phyloP scores from a whole-genome alignment of 2,329 filamentous ascomycete genomes.

The Penicillium thymicola region DNA sequence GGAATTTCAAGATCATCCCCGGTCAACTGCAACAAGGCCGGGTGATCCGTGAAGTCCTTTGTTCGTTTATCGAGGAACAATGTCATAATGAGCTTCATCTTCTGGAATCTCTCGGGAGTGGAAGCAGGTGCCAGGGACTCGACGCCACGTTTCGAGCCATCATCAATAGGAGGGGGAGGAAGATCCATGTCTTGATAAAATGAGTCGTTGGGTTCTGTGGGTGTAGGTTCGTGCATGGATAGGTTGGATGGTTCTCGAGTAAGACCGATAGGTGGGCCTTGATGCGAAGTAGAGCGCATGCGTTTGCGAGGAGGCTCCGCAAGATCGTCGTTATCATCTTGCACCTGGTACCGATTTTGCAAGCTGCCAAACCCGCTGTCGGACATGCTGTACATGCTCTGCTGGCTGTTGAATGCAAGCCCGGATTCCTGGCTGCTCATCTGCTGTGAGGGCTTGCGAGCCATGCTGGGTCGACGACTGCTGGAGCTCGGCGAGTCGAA shows the following conservation, averaged over 20 bases:
- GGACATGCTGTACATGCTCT: constrained; percentile 69
- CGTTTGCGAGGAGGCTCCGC: constrained; percentile 81
- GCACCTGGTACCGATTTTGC: constrained; percentile 48
- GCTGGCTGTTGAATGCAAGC: constrained; percentile 73
- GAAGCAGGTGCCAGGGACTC: constrained; percentile 51
- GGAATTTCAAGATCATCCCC: constrained; percentile 85
- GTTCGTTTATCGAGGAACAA: constrained; percentile 73
- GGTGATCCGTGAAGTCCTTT: constrained; percentile 69
- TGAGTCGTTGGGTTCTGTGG: constrained; percentile 47
- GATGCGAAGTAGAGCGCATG: constrained; percentile 56
- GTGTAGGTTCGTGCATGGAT: constrained; percentile 42
- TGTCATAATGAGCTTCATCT: constrained; percentile 75
- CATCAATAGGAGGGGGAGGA: constrained; percentile 25
- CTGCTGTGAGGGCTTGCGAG: constrained; percentile 66
- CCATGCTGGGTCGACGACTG: constrained; percentile 64
- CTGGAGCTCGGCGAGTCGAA: constrained; percentile 77
- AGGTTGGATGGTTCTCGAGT: constrained; percentile 31
- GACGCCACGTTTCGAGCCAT: constrained; percentile 35
- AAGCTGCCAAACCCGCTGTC: constrained; percentile 70
- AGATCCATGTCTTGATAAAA: constrained; percentile 45
- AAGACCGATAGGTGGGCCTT: constrained; percentile 36
- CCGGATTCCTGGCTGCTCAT: constrained; percentile 61
- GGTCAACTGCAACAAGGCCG: constrained; percentile 71
- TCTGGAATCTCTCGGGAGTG: constrained; percentile 68
- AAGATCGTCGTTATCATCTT: constrained; percentile 51